phyloP scores from a whole-genome alignment of 192 early-diverging fungal genomes.

The Coemansia sp. region DNA sequence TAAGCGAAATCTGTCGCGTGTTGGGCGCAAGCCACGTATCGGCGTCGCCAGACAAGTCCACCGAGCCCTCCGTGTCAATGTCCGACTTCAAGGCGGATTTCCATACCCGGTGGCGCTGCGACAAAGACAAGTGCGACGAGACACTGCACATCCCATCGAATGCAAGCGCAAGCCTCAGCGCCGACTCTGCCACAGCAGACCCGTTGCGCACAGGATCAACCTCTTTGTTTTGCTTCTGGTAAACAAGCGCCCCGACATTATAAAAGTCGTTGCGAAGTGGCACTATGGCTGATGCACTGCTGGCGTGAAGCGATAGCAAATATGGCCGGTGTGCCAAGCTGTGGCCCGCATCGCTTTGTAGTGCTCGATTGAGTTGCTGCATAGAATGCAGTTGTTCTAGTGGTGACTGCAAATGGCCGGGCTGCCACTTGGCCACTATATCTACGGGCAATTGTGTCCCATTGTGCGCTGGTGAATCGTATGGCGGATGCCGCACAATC shows the following conservation, averaged over 20 bases:
- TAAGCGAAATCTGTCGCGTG: slow-evolving; percentile 41
- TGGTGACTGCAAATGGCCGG: slow-evolving; percentile 14
- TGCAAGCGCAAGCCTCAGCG: slow-evolving; percentile 19
- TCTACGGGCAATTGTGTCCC: not conserved
- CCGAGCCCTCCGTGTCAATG: slow-evolving; percentile 3
- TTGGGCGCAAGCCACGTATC: slow-evolving; percentile 45
- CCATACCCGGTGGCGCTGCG: slow-evolving; percentile 31
- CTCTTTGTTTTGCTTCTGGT: not conserved
- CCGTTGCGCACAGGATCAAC: not conserved
- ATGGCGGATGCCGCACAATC: not conserved
- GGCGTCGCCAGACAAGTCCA: slow-evolving; percentile 17
- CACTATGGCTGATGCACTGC: slow-evolving; percentile 12
- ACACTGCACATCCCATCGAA: slow-evolving; percentile 34
- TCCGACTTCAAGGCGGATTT: slow-evolving; percentile 2
- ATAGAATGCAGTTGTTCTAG: slow-evolving; percentile 26
- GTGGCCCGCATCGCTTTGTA: slow-evolving; percentile 8
- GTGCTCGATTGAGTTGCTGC: slow-evolving; percentile 24
- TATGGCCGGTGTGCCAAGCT: slow-evolving; percentile 10
- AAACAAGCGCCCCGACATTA: slow-evolving; percentile 33
- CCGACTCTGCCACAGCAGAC: slow-evolving; percentile 5
- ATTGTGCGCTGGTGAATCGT: too few species aligned
- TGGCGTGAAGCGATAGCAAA: slow-evolving; percentile 19
- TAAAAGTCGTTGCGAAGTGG: slow-evolving; percentile 44
- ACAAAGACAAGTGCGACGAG: slow-evolving; percentile 22
- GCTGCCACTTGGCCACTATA: slow-evolving; percentile 8